Conservation (phyloP, 2,329 filamentous ascomycete genomes). For the Aspergillus quadricinctus region DNA sequence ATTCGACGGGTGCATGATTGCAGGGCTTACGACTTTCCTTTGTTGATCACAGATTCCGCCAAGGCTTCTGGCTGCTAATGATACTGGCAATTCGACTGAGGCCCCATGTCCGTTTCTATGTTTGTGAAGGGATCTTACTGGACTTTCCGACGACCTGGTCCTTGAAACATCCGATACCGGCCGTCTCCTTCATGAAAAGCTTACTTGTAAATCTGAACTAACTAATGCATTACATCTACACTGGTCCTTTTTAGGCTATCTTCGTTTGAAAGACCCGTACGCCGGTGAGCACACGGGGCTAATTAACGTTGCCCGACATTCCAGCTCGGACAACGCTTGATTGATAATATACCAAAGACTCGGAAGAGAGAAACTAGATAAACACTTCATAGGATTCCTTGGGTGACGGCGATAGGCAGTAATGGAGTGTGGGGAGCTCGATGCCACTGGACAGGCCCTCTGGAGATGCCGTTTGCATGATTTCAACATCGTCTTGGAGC, state of each 20-base stretch:
- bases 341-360: background rate
- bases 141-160: background rate
- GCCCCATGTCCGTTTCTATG: background rate
- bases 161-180: background rate
- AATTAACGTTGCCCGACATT: background rate
- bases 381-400: background rate
- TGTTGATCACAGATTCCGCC: background rate
- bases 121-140: background rate
- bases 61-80: background rate
- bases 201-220: background rate
- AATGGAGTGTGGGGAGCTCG: background rate
- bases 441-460: background rate
- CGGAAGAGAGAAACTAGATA: background rate
- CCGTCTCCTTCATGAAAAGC: background rate
- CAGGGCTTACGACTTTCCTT: slow-evolving; percentile 1
- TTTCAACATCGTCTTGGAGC: background rate
- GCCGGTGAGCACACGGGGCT: background rate
- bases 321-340: background rate
- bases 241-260: background rate
- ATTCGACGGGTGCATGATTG: slow-evolving; percentile 35
- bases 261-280: background rate
- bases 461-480: background rate
- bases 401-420: background rate
- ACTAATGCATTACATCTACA: background rate
- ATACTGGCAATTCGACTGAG: background rate